These are phyloP conservation scores for Fusarium liriodendri DNA, from an alignment of 2,329 filamentous ascomycete genomes.

Conservation along the genomic window DNA sequence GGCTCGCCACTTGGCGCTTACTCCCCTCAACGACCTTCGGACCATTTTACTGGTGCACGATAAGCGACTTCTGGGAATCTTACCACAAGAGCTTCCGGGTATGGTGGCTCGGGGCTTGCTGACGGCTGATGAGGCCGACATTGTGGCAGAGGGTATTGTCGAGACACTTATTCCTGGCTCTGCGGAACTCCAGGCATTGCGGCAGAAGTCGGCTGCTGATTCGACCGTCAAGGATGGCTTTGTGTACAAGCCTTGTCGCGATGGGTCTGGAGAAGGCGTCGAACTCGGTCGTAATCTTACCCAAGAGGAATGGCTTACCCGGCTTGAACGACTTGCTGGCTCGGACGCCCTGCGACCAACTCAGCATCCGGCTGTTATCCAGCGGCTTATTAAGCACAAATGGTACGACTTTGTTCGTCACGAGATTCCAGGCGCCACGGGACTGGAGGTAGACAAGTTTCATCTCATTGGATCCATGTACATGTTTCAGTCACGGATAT, in stretches of 20 bases:
- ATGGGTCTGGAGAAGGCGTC: neutral
- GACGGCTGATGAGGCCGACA: neutral
- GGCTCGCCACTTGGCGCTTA: neutral
- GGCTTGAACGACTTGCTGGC: neutral
- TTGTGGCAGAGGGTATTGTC: neutral
- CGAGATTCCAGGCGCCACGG: neutral
- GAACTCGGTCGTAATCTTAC: neutral
- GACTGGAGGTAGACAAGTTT: neutral
- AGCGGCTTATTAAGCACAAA: neutral
- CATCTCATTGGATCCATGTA: neutral
- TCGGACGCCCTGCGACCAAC: neutral
- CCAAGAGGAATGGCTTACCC: neutral
- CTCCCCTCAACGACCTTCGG: neutral
- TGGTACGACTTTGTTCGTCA: neutral
- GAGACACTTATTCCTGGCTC: neutral
- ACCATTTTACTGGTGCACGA: neutral
- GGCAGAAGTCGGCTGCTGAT: neutral
- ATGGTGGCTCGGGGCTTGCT: neutral
- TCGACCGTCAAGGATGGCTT: neutral
- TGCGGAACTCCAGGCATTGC: neutral
- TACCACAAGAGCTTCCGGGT: neutral
- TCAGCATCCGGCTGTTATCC: neutral
- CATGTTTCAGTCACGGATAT: neutral
- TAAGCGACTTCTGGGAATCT: neutral
- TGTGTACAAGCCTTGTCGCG: neutral